A percentile compares a stretch with the other conserved stretches of the same genome.
Evolutionary conservation across 2,329 filamentous ascomycete genomes (phyloP).

Genomic region (Trichoderma hamatum): DNA sequence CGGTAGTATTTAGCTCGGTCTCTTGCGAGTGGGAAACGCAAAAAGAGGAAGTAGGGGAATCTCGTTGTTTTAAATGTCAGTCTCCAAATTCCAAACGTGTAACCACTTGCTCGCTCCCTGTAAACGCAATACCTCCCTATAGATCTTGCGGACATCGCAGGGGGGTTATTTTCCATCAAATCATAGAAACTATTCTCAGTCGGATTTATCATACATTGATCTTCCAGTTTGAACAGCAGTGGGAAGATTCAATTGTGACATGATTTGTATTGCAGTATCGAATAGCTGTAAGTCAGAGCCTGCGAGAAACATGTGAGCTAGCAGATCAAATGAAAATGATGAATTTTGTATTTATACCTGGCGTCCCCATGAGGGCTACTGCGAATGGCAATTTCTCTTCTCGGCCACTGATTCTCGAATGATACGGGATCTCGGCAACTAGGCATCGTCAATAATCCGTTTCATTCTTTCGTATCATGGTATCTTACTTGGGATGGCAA

Average conservation of each 20-base stretch:
- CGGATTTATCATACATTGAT: neutral
- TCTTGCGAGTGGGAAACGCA: too few species aligned
- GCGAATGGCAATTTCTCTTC: slow-evolving; percentile 5
- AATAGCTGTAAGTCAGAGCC: neutral
- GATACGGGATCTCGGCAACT: slow-evolving; percentile 5
- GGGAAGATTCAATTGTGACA: neutral
- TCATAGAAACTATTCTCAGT: too few species aligned
- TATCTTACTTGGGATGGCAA: neutral
- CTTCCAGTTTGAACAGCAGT: neutral
- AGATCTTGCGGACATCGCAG: too few species aligned
- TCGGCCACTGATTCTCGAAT: neutral
- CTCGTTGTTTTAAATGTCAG: too few species aligned
- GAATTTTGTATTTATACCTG: neutral
- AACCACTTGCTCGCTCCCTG: too few species aligned
- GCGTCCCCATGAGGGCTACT: neutral
- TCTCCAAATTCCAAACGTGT: too few species aligned
- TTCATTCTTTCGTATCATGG: neutral
- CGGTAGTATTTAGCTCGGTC: too few species aligned
- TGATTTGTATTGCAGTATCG: neutral
- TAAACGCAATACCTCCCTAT: too few species aligned
- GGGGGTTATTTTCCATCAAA: too few species aligned
- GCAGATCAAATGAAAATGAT: neutral
- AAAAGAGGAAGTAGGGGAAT: too few species aligned
- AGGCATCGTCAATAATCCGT: neutral
- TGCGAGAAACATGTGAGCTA: neutral